phyloP scores from a whole-genome alignment of 2,329 filamentous ascomycete genomes.

The Penicillium sp. region DNA sequence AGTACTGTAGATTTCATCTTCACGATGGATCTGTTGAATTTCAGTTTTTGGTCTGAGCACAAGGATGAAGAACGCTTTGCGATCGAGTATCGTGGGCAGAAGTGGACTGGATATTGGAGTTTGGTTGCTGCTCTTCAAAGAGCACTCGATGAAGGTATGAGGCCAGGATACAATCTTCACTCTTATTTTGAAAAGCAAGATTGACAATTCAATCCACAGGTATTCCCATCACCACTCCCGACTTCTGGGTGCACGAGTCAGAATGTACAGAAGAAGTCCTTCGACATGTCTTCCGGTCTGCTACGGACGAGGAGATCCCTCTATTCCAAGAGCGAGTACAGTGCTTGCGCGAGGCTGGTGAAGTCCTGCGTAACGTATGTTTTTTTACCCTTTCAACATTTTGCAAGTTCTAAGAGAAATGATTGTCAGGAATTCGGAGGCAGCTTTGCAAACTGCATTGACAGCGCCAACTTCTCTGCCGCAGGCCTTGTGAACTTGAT shows the following conservation, averaged over 20 bases:
- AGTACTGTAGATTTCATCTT: conserved; percentile 89
- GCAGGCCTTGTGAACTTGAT: conserved; percentile 83
- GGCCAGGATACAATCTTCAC: not conserved
- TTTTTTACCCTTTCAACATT: not conserved
- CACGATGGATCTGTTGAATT: conserved; percentile 95
- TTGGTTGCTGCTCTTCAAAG: conserved; percentile 83
- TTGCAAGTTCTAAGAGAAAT: not conserved
- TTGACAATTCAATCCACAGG: conserved; percentile 46
- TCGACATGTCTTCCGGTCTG: conserved; percentile 78
- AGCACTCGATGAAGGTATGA: conserved; percentile 78
- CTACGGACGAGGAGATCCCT: conserved; percentile 83
- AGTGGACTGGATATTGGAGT: conserved; percentile 95
- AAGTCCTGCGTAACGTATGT: conserved; percentile 72
- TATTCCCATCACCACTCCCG: conserved; percentile 83
- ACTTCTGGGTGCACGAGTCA: conserved; percentile 79
- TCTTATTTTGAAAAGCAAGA: not conserved
- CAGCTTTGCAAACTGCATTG: conserved; percentile 71
- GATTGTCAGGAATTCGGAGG: conserved; percentile 68
- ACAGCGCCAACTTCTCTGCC: conserved; percentile 74
- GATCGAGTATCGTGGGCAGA: conserved; percentile 76
- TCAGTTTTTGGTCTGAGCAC: conserved; percentile 89
- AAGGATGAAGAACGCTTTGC: conserved; percentile 72
- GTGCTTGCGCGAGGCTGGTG: conserved; percentile 80
- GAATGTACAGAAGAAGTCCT: conserved; percentile 75
- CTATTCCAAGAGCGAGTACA: conserved; percentile 74